Evolutionary conservation across 805 yeast genomes (phyloP), one percentile per base, ranked within the genome.

Genomic region (Zygosaccharomyces gambellarensis): DNA sequence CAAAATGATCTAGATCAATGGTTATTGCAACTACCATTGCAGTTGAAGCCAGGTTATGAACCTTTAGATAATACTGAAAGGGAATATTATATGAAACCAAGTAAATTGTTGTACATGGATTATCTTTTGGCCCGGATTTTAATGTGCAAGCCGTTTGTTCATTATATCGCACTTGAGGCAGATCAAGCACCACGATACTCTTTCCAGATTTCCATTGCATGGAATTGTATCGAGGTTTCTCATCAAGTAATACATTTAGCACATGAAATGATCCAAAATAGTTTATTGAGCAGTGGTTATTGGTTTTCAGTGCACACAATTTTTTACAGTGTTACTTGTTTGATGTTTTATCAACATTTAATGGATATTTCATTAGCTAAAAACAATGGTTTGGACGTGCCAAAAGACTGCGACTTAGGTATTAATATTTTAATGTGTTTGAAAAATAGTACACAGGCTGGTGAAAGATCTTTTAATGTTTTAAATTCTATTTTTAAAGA

Each of bases 231-330:
- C 47, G 81, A 84, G 56, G 89, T 87, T 8, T 90, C 96, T 0
- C 74, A 94, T 50, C 80, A 85, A 59, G 95, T 87, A 27, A 90
- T 90, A 14, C 82, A 83, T 58, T 65, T 88, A 49, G 89, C 96
- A 0, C 81, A 85, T 57, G 89, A 85, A 60, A 81, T 90, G 89
- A 82, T 85, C 53, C 77, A 79, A 55, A 80, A 82, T 53, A 76
- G 83, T 50, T 74, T 87, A 65, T 71, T 90, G 36, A 80, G 83
- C 55, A 96, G 96, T 0, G 86, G 94, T 2, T 90, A 90, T 62
- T 89, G 96, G 96, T 90, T 88, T 62, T 82, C 94, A 5, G 85
- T 87, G 61, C 90, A 90, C 65, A 87, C 96, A 0, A 84, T 90
- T 4, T 90, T 89, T 64, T 88, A 87, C 68, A 83, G 95, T 2